Conservation (phyloP, 2,329 filamentous ascomycete genomes). For the Scorias spongiosa region DNA sequence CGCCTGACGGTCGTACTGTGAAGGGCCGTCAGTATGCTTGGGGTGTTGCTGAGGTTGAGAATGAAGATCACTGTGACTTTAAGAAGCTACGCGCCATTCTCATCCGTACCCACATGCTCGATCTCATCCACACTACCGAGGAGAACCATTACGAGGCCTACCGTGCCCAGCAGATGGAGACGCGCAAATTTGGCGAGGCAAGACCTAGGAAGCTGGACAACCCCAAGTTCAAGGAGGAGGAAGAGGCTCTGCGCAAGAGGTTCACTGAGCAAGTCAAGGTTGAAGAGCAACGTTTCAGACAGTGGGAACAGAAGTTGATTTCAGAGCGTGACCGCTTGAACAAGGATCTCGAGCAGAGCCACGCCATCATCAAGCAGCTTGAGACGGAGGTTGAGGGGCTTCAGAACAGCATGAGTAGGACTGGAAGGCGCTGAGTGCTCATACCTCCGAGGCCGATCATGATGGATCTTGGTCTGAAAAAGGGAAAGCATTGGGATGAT, state of each 20-base stretch:
- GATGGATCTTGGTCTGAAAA: too few species aligned
- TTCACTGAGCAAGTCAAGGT: constrained; percentile 99
- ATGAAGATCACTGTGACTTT: constrained; percentile 99
- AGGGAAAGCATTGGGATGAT: not conserved
- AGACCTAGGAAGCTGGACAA: constrained; percentile 96
- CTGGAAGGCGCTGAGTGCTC: constrained; percentile 15
- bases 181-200: constrained; percentile 95
- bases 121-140: constrained; percentile 98
- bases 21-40: constrained; percentile 98
- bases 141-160: constrained; percentile 99
- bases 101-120: constrained; percentile 98
- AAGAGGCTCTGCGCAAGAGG: constrained; percentile 93
- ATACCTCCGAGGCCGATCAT: not conserved
- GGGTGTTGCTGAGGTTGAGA: constrained; percentile 99
- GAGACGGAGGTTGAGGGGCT: constrained; percentile 86
- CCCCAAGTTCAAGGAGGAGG: constrained; percentile 99
- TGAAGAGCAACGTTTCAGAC: constrained; percentile 96
- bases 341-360: constrained; percentile 97
- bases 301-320: constrained; percentile 99
- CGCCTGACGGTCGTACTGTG: constrained; percentile 84
- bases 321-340: constrained; percentile 96
- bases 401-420: constrained; percentile 39
- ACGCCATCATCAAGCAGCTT: constrained; percentile 76
- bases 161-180: constrained; percentile 99
- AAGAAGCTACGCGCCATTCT: constrained; percentile 99